Evolutionary conservation across 306 rosid genomes (phyloP).

Genomic region (Gleditsia sinensis): DNA sequence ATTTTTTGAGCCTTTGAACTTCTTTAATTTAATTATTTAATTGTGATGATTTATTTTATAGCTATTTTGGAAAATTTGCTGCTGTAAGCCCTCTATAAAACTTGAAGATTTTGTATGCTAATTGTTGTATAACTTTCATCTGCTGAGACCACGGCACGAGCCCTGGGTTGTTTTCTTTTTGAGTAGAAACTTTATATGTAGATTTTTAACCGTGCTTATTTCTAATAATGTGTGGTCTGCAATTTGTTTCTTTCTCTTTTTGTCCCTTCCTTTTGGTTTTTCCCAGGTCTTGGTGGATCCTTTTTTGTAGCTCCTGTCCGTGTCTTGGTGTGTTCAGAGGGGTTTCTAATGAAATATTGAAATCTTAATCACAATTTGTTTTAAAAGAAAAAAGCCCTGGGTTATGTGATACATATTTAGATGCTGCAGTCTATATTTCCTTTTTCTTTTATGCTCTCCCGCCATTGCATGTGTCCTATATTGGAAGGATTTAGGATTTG

Average conservation of each 20-base stretch:
- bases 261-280: background rate
- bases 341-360: background rate
- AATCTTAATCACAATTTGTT: background rate
- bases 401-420: background rate
- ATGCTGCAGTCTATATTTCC: conserved; percentile 2
- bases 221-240: background rate
- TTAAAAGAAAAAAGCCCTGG: background rate
- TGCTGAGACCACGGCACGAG: background rate
- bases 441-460: background rate
- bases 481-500: background rate
- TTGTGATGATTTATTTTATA: background rate
- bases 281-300: background rate
- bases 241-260: background rate
- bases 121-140: conserved; percentile 5
- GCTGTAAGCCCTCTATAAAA: background rate
- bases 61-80: background rate
- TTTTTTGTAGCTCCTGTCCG: background rate
- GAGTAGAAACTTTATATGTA: background rate
- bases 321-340: background rate
- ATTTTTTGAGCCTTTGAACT: background rate
- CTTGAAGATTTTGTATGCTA: background rate
- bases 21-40: background rate
- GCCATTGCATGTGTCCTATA: background rate
- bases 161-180: conserved; percentile 19
- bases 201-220: background rate